Conservation (phyloP, 2,329 filamentous ascomycete genomes). For the Talaromyces islandicus region DNA sequence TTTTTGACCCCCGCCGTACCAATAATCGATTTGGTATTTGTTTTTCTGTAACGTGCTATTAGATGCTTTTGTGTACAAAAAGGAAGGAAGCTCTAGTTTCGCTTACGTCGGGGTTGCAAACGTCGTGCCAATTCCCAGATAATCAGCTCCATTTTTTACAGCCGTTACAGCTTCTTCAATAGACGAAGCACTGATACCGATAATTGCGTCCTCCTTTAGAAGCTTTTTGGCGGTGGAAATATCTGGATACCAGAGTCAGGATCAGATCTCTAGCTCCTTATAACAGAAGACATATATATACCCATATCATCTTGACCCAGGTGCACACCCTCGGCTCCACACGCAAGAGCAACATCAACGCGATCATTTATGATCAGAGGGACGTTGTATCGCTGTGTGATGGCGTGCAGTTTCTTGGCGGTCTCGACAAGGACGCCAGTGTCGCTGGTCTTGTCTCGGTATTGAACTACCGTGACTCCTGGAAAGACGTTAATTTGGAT, state of each 20-base stretch:
- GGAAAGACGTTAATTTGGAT: conserved; percentile 1
- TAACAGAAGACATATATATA: conserved; percentile 33
- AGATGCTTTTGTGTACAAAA: background rate
- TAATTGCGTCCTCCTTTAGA: conserved; percentile 70
- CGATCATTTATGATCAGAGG: conserved; percentile 91
- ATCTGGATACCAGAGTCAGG: background rate
- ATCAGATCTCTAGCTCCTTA: background rate
- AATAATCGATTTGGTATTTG: conserved; percentile 77
- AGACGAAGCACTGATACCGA: conserved; percentile 80
- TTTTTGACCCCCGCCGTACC: conserved; percentile 64
- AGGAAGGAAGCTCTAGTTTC: no score
- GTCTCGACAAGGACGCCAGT: conserved; percentile 65
- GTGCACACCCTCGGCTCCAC: conserved; percentile 87
- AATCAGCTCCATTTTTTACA: conserved; percentile 72
- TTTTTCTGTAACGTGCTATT: conserved; percentile 55
- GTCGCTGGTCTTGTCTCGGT: conserved; percentile 79
- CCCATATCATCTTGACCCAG: conserved; percentile 91
- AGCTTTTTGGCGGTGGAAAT: conserved; percentile 58
- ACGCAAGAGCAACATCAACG: conserved; percentile 78
- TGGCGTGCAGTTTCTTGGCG: conserved; percentile 62
- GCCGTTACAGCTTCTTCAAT: conserved; percentile 67
- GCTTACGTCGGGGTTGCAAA: conserved; percentile 74
- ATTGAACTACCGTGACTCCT: conserved; percentile 78
- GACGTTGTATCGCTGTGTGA: conserved; percentile 62
- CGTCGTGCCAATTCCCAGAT: conserved; percentile 85